phyloP scores from a whole-genome alignment of 495 filamentous ascomycete species.

The Sabuloglossum arenarium region DNA sequence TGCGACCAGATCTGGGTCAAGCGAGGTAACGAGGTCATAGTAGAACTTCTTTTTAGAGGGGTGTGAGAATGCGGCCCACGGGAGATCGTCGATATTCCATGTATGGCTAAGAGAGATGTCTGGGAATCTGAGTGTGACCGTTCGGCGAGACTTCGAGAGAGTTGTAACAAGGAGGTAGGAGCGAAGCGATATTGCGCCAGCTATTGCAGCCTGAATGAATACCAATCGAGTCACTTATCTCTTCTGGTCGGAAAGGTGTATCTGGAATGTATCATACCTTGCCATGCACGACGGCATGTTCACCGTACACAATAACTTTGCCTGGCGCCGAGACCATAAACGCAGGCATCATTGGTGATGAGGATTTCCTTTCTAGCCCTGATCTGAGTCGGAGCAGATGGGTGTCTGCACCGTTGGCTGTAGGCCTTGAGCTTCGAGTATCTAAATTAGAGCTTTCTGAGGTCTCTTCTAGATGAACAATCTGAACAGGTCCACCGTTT shows the following conservation, averaged over 20 bases:
- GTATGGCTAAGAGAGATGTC: conserved; percentile 73
- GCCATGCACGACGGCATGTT: conserved; percentile 91
- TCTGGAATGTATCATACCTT: conserved; percentile 30
- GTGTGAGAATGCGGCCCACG: conserved; percentile 60
- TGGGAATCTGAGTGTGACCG: conserved; percentile 65
- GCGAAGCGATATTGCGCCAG: conserved; percentile 78
- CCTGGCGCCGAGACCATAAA: conserved; percentile 97
- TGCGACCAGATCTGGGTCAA: conserved; percentile 61
- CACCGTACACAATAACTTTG: conserved; percentile 93
- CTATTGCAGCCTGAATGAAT: conserved; percentile 48
- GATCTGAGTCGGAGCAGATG: not conserved
- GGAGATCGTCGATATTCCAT: conserved; percentile 78
- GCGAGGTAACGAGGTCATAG: conserved; percentile 63
- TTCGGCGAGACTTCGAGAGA: conserved; percentile 66
- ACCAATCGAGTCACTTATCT: not conserved
- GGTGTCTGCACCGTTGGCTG: not conserved
- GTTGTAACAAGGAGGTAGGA: conserved; percentile 91
- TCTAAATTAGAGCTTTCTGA: not conserved
- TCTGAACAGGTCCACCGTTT: not conserved
- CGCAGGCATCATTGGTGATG: conserved; percentile 35
- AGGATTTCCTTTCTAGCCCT: not conserved
- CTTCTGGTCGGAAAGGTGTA: not conserved
- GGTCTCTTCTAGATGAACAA: not conserved
- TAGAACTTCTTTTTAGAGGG: conserved; percentile 81
- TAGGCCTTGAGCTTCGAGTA: not conserved